A percentile compares a stretch with the other conserved stretches of the same genome.
phyloP scores from a whole-genome alignment of 176 grass and related monocot species.

The Oryza nivara region DNA sequence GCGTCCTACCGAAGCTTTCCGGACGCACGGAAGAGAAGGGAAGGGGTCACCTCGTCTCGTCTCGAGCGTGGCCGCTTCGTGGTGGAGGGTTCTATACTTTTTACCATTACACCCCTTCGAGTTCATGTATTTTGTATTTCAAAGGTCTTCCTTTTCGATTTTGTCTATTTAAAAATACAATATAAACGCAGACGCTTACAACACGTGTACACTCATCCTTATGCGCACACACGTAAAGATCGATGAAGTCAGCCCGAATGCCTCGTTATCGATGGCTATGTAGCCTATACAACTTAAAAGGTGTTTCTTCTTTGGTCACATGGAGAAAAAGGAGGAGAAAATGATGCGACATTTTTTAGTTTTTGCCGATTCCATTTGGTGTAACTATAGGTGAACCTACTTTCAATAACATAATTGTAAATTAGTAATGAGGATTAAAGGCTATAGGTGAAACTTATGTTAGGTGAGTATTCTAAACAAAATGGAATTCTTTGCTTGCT shows the following conservation, averaged over 20 bases:
- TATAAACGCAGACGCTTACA: too few relatives aligned
- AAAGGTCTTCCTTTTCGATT: neutral
- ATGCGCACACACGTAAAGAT: too few relatives aligned
- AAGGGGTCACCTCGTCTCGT: neutral
- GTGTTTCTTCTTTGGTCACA: neutral
- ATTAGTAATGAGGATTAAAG: neutral
- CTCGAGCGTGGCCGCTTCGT: neutral
- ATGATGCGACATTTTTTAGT: neutral
- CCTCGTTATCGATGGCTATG: fast-evolving
- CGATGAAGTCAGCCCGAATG: too few relatives aligned
- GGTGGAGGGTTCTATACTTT: neutral
- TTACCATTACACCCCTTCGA: neutral
- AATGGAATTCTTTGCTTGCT: neutral
- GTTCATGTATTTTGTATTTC: neutral
- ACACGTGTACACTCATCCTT: too few relatives aligned
- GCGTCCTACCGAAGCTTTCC: constrained; percentile 30
- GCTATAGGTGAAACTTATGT: neutral
- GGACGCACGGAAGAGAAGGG: neutral
- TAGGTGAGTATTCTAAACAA: neutral
- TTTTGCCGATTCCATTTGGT: neutral
- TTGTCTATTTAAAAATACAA: too few relatives aligned
- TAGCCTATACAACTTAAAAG: neutral
- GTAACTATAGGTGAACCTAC: neutral
- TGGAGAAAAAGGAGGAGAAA: neutral
- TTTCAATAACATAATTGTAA: neutral